Evolutionary conservation across 2,329 filamentous ascomycete species (phyloP).

Genomic region (Fusarium tuaranense): DNA sequence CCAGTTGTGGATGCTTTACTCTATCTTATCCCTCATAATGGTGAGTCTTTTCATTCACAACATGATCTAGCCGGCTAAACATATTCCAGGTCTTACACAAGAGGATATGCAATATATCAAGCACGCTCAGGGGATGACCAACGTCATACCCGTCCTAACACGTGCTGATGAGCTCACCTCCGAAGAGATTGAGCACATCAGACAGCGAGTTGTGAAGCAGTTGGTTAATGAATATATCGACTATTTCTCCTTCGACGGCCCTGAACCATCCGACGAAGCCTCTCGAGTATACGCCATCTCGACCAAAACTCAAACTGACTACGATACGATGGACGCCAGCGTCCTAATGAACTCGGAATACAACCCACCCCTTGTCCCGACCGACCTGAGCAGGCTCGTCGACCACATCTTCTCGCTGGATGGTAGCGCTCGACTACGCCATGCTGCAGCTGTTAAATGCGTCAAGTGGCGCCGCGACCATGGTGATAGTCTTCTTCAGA

Average conservation of each 20-base stretch:
- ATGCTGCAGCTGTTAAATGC: constrained; percentile 85
- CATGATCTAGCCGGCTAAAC: constrained; percentile 9
- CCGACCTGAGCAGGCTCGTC: constrained; percentile 79
- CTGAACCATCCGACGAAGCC: constrained; percentile 42
- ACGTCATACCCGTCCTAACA: constrained; percentile 85
- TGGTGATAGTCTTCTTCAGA: constrained; percentile 31
- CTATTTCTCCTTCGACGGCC: constrained; percentile 73
- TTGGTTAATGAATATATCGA: constrained; percentile 69
- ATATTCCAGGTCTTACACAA: constrained; percentile 45
- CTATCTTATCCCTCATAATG: constrained; percentile 78
- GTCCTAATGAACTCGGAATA: constrained; percentile 94
- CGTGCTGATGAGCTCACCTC: constrained; percentile 77
- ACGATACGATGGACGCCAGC: constrained; percentile 91
- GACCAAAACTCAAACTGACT: constrained; percentile 76
- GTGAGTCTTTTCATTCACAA: constrained; percentile 57
- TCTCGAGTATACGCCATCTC: constrained; percentile 79
- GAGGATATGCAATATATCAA: constrained; percentile 78
- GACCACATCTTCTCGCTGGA: constrained; percentile 80
- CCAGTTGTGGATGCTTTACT: constrained; percentile 87
- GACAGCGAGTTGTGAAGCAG: constrained; percentile 68
- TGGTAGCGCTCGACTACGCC: constrained; percentile 83
- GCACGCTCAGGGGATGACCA: constrained; percentile 78
- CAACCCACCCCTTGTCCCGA: constrained; percentile 80
- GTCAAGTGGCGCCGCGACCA: constrained; percentile 73
- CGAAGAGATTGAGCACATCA: constrained; percentile 68